These are phyloP conservation scores for Xylaria sp. DNA, from an alignment of 2,329 filamentous ascomycete genomes.

Conservation along the genomic window DNA sequence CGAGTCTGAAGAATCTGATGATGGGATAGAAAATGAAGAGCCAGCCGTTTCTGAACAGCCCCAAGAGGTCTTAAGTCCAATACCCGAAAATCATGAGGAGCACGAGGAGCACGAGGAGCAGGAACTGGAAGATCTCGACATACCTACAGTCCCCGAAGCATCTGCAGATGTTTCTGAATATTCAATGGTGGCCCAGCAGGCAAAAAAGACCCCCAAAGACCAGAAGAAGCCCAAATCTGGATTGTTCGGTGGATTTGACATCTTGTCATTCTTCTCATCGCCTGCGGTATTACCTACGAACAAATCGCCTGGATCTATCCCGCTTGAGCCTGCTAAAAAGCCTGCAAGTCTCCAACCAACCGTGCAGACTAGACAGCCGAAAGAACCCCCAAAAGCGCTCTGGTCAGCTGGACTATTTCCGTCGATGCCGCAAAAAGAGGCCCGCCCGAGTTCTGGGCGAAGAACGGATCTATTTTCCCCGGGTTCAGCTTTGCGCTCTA, in stretches of 20 bases:
- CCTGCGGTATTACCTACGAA: slow-evolving; percentile 56
- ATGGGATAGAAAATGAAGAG: slow-evolving; percentile 10
- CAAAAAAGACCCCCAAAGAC: slow-evolving; percentile 35
- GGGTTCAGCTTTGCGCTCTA: slow-evolving; percentile 38
- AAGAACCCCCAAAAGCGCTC: slow-evolving; percentile 43
- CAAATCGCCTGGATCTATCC: slow-evolving; percentile 33
- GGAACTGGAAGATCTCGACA: slow-evolving; percentile 16
- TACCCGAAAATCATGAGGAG: slow-evolving; percentile 12
- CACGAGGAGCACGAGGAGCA: slow-evolving; percentile 14
- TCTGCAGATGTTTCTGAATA: slow-evolving; percentile 53
- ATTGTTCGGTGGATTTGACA: slow-evolving; percentile 54
- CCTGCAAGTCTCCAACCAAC: slow-evolving; percentile 32
- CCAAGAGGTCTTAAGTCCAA: slow-evolving; percentile 17
- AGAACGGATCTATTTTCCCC: slow-evolving; percentile 53
- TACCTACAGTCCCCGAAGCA: slow-evolving; percentile 15
- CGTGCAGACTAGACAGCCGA: slow-evolving; percentile 37
- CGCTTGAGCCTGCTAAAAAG: slow-evolving; percentile 29
- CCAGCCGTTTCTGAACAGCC: neutral
- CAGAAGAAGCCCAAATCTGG: slow-evolving; percentile 45
- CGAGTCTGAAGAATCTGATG: slow-evolving; percentile 25
- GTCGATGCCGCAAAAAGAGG: slow-evolving; percentile 50
- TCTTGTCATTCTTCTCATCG: slow-evolving; percentile 68
- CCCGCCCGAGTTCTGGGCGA: slow-evolving; percentile 48
- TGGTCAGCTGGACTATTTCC: slow-evolving; percentile 49
- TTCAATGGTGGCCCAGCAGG: slow-evolving; percentile 55